Conservation (phyloP, 495 filamentous ascomycete genomes). For the Trichoderma virens region DNA sequence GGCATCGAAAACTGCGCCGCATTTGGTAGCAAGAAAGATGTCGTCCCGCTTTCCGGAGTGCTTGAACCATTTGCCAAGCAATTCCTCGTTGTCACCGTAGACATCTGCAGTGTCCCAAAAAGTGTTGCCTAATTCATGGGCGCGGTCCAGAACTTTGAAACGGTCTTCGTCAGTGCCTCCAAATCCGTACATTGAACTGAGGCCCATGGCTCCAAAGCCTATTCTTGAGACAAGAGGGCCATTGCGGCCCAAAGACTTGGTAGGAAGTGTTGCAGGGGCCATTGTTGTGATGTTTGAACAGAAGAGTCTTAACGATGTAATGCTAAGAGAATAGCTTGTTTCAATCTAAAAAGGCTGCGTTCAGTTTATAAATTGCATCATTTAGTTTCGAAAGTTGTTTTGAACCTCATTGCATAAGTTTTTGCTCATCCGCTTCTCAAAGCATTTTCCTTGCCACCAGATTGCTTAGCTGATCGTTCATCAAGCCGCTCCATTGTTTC, state of each 20-base stretch:
- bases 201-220: constrained; percentile 50
- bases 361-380: not conserved
- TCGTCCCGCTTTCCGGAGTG: constrained; percentile 40
- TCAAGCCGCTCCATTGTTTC: not conserved
- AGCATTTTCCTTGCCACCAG: not conserved
- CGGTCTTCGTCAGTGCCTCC: constrained; percentile 28
- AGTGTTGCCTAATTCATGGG: constrained; percentile 33
- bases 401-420: too few species aligned
- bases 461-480: not conserved
- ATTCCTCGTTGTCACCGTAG: constrained; percentile 44
- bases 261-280: constrained; percentile 19
- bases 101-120: constrained; percentile 45
- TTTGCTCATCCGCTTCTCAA: not conserved
- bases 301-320: not conserved
- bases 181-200: constrained; percentile 36
- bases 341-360: not conserved
- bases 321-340: not conserved
- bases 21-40: constrained; percentile 54
- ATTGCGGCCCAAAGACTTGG: constrained; percentile 39
- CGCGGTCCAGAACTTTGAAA: constrained; percentile 37
- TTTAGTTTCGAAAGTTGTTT: too few species aligned
- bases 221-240: constrained; percentile 45
- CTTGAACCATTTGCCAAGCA: constrained; percentile 48
- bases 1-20: constrained; percentile 22
- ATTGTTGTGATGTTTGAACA: not conserved